phyloP scores from a whole-genome alignment of 2,329 filamentous ascomycete species.

The Apiospora kogelbergensis region DNA sequence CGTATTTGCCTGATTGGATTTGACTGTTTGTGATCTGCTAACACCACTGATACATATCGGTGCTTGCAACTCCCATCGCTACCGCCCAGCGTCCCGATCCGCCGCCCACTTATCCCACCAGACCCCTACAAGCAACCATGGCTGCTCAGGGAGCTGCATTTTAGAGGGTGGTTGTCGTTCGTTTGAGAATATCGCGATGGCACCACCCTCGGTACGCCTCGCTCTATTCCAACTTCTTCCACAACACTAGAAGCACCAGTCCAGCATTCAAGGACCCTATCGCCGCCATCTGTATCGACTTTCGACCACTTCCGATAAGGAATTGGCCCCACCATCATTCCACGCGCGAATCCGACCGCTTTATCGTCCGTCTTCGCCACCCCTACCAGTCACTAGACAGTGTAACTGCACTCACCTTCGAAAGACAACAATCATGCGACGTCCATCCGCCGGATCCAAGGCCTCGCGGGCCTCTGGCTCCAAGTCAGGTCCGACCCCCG shows the following conservation, averaged over 20 bases:
- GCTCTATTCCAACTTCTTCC: conserved; percentile 26
- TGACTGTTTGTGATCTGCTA: neutral
- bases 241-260: neutral
- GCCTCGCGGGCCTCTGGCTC: neutral
- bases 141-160: conserved; percentile 45
- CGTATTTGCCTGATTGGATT: neutral
- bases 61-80: neutral
- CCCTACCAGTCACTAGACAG: neutral
- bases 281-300: neutral
- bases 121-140: neutral
- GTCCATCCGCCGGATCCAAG: neutral
- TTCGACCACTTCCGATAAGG: neutral
- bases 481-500: conserved; percentile 26
- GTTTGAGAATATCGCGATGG: conserved; percentile 50
- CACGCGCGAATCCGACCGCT: neutral
- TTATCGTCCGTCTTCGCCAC: neutral
- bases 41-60: neutral
- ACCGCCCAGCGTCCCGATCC: conserved; percentile 4
- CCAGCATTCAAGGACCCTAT: neutral
- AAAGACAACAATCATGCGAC: conserved; percentile 2
- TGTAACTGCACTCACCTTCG: neutral
- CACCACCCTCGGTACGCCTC: conserved; percentile 52
- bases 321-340: conserved; percentile 2
- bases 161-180: conserved; percentile 54
- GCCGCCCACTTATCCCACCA: neutral